Evolutionary conservation across 306 rosid species (phyloP).

Genomic region (Amphicarpaea edgeworthii): DNA sequence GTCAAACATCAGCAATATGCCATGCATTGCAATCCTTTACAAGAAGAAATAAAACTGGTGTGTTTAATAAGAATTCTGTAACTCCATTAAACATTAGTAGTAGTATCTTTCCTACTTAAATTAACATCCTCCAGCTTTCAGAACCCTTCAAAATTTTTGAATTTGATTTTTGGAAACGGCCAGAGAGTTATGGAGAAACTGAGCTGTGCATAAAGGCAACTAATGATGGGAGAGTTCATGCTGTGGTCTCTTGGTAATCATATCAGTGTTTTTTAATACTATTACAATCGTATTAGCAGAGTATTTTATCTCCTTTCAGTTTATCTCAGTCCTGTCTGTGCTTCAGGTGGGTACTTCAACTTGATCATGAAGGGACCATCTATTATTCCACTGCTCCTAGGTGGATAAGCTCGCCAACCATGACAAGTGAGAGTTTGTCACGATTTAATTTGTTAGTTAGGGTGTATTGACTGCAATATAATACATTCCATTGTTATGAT

Average conservation of each 20-base stretch:
- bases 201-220: slow-evolving; percentile 70
- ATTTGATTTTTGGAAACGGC: slow-evolving; percentile 98
- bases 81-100: slow-evolving; percentile 41
- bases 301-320: slow-evolving; percentile 23
- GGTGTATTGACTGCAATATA: not conserved
- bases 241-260: slow-evolving; percentile 85
- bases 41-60: slow-evolving; percentile 77
- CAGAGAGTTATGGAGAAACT: slow-evolving; percentile 78
- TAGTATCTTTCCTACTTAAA: slow-evolving; percentile 57
- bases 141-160: slow-evolving; percentile 98
- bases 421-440: slow-evolving; percentile 53
- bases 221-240: slow-evolving; percentile 66
- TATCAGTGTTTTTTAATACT: slow-evolving; percentile 31
- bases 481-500: slow-evolving; percentile 6
- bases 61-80: slow-evolving; percentile 39
- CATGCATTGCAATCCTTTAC: slow-evolving; percentile 71
- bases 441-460: slow-evolving; percentile 30
- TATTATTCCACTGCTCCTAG: slow-evolving; percentile 90
- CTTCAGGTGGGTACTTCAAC: slow-evolving; percentile 94
- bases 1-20: slow-evolving; percentile 78
- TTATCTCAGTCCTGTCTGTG: not conserved
- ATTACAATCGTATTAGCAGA: not conserved
- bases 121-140: slow-evolving; percentile 85
- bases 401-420: slow-evolving; percentile 67
- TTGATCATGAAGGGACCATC: slow-evolving; percentile 82